Base-by-base conservation (phyloP, 2,329 filamentous ascomycete genomes). In the Botrytis pseudocinerea region DNA sequence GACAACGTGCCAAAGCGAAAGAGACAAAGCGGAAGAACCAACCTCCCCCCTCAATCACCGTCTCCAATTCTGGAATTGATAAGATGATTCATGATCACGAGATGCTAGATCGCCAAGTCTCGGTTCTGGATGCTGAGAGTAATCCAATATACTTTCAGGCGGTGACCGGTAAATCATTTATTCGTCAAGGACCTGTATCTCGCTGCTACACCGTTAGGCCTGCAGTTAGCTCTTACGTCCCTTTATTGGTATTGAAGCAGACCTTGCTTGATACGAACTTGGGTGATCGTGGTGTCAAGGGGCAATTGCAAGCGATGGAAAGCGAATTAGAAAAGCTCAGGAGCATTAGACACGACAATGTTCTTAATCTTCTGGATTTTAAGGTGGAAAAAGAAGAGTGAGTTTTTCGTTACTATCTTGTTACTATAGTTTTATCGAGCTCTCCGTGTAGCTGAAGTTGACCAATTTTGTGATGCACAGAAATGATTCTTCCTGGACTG, bases 311-410 rank as follows among this genome's bases (percentile, higher is more conserved):
- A 78, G 86, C 87, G 12, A 87, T 97, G 38, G 95, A 98, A 81
- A 88, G 88, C 59, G 88, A 92, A 74, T 85, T 99, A 51, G 92
- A 95, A 76, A 86, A 88, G 16, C 84, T 97, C 69, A 96, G 93
- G 81, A 89, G 88, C 76, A 84, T 96, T 57, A 88, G 89, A 6
- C 94, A 98, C 80, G 87, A 89, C 38, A 93, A 94, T 79, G 83
- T 98, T 20, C 87, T 96, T 61, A 90, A 92, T 68, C 86, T 98
- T 54, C 85, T 97, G 73, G 94, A 95, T 75, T 97, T 94, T 83
- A 94, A 93, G 77, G 92, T 98, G 75, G 86, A 92, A 73, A 81
- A 75, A 73, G 93, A 86, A 91, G 69, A 79, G 75, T 71, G 28
- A 59, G 70, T 60, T 32, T 42, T 35, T 14, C 25, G 6, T 35